Base-by-base conservation (phyloP, 2,329 filamentous ascomycete species). In the Purpureocillium lavendulum region DNA sequence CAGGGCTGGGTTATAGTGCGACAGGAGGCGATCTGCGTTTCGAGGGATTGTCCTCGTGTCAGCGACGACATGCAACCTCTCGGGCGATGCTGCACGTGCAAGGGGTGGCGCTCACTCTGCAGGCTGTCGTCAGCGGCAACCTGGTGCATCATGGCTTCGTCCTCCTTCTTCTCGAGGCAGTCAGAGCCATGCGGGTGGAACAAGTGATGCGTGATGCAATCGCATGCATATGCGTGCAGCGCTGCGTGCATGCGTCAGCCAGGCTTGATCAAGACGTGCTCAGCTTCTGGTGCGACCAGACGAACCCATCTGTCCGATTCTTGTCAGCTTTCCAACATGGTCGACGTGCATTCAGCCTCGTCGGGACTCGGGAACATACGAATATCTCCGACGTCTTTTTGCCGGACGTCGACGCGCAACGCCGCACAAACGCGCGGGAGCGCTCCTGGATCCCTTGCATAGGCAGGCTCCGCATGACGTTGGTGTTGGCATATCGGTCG, bases 171-270 rank as follows among this genome's bases (percentile, higher is more conserved):
- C 24, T 70, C 64, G 2, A 84, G 64, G 8, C 79, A 81, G 43
- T 79, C 66, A 2, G 76, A 74, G 2, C 80, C 80, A 41, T 76
- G 68, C 0, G 80, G 79, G 40, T 81, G 76, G 51, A 85, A 82
- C n/a, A 85, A 66, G 47, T 83, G 79, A 49, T 82, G 76, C 1
- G 79, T 81, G 21, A 78, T 71, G 49, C 80, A 82, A 51, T 85
- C 81, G 39, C 83, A 76, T 1, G 81, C 80, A 53, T 81, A 85
- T 18, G 80, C 72, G 45, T 85, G 81, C 2, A 84, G 62, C 33
- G 54, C 54, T 63, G 33, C 12, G 16, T n/a, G 18, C 1, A 39
- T 14, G 18, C 1, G 39, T 59, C 33, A 58, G 52, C 38, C 15
- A 24, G 17, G 17, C 34, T 15, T 5, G 7, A 16, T 35, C 9